A percentile compares a stretch with the other conserved stretches of the same genome.
phyloP scores from a whole-genome alignment of 23 red algal species.

The Chondrus crispus region DNA sequence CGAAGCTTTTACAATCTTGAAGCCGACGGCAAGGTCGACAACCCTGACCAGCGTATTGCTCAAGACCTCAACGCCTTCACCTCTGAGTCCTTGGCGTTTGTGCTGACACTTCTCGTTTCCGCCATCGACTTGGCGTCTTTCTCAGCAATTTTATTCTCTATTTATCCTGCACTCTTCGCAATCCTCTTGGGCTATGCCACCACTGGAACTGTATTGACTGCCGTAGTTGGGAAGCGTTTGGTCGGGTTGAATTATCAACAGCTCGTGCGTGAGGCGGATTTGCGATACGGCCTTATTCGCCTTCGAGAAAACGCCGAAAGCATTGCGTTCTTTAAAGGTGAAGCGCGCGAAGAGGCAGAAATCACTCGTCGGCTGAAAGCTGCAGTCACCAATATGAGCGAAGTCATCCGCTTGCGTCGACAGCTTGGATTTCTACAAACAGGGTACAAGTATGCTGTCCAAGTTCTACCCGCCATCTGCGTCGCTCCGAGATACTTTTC shows the following conservation, averaged over 20 bases:
- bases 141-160: slow-evolving; percentile 82
- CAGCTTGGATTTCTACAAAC: slow-evolving; percentile 83
- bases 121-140: slow-evolving; percentile 84
- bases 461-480: slow-evolving; percentile 77
- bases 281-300: slow-evolving; percentile 84
- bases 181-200: slow-evolving; percentile 75
- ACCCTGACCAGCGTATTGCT: slow-evolving; percentile 94
- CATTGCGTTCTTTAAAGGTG: slow-evolving; percentile 90
- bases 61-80: slow-evolving; percentile 88
- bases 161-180: slow-evolving; percentile 81
- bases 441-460: slow-evolving; percentile 87
- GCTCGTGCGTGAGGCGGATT: slow-evolving; percentile 86
- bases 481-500: slow-evolving; percentile 92
- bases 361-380: slow-evolving; percentile 52
- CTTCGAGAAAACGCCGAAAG: slow-evolving; percentile 93
- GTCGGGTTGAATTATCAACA: slow-evolving; percentile 78
- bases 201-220: slow-evolving; percentile 58
- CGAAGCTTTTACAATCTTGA: slow-evolving; percentile 84
- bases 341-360: slow-evolving; percentile 61
- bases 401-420: slow-evolving; percentile 63
- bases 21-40: slow-evolving; percentile 67
- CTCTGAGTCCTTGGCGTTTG: slow-evolving; percentile 70
- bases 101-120: slow-evolving; percentile 72
- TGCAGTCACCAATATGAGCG: slow-evolving; percentile 67
- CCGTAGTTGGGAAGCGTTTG: slow-evolving; percentile 66